Percentiles rank a stretch among this genome's conserved stretches.
These are phyloP conservation scores for Fusarium sp. DNA, from an alignment of 2,329 filamentous ascomycete genomes.

Conservation along the genomic window DNA sequence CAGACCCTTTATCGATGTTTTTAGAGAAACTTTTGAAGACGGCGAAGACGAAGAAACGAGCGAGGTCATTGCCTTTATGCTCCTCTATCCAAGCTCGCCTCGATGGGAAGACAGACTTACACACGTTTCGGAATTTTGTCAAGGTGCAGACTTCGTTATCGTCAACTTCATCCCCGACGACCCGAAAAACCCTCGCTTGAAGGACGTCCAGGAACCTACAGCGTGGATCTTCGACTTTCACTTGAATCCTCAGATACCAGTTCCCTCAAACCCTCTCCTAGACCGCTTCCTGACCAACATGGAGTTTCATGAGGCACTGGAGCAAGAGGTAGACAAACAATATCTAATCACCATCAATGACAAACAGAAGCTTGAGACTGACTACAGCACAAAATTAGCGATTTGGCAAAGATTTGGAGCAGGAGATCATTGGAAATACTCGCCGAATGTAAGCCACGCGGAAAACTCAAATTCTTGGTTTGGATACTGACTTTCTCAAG, in stretches of 20 bases:
- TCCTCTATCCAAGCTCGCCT: rapidly evolving
- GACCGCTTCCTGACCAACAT: not conserved
- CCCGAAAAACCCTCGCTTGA: rapidly evolving
- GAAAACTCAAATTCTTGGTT: no score
- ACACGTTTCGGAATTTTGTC: not conserved
- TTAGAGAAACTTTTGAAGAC: rapidly evolving
- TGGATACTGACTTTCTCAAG: rapidly evolving
- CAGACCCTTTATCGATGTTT: rapidly evolving
- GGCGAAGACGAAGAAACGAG: rapidly evolving
- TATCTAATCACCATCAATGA: not conserved
- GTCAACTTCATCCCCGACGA: not conserved
- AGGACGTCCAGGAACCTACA: rapidly evolving
- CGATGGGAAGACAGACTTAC: not conserved
- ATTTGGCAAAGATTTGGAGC: rapidly evolving
- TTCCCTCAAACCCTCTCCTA: rapidly evolving
- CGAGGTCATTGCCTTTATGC: rapidly evolving
- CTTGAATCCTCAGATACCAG: not conserved
- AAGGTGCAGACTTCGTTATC: not conserved
- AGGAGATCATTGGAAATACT: rapidly evolving
- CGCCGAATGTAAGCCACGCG: not conserved
- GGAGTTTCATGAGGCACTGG: rapidly evolving
- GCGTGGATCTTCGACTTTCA: not conserved
- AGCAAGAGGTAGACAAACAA: rapidly evolving
- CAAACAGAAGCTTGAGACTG: rapidly evolving
- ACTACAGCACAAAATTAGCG: rapidly evolving